phyloP scores from a whole-genome alignment of 257 asterid genomes.

The Gentiana straminea region DNA sequence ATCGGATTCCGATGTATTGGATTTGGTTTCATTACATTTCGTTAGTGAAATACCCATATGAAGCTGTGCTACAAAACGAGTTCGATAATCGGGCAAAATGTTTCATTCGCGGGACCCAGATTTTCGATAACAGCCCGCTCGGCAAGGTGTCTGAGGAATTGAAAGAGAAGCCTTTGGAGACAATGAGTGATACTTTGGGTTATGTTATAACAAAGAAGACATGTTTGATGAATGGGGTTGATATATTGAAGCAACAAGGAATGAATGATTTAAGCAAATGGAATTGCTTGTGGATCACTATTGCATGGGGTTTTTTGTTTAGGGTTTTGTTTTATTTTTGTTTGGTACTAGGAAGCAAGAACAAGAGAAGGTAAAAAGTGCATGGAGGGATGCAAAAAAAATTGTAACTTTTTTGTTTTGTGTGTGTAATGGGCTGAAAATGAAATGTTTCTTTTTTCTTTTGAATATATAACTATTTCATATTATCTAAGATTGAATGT shows the following conservation, averaged over 20 bases:
- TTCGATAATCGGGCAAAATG: constrained; percentile 51
- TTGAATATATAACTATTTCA: too few relatives aligned
- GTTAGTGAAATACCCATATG: constrained; percentile 67
- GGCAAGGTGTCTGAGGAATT: constrained; percentile 35
- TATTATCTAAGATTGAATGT: too few relatives aligned
- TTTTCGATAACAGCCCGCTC: constrained; percentile 51
- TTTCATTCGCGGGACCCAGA: constrained; percentile 52
- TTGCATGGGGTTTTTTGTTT: constrained; percentile 82
- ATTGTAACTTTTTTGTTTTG: too few relatives aligned
- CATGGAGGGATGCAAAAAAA: too few relatives aligned
- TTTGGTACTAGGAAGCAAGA: constrained; percentile 59
- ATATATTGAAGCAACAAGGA: constrained; percentile 66
- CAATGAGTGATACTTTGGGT: constrained; percentile 52
- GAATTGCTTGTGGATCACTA: constrained; percentile 50
- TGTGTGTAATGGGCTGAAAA: too few relatives aligned
- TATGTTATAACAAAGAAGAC: constrained; percentile 42
- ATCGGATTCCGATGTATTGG: constrained; percentile 71
- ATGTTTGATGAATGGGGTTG: constrained; percentile 67
- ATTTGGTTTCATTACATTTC: constrained; percentile 84
- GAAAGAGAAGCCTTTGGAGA: constrained; percentile 39
- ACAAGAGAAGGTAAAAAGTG: constrained; percentile 42
- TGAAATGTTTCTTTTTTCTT: too few relatives aligned
- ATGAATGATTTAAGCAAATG: constrained; percentile 55
- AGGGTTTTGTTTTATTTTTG: constrained; percentile 63
- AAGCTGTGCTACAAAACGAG: constrained; percentile 66